Evolutionary conservation across 495 filamentous ascomycete species (phyloP), one percentile per base, ranked within the genome.

Genomic region (Immersiella caudata): DNA sequence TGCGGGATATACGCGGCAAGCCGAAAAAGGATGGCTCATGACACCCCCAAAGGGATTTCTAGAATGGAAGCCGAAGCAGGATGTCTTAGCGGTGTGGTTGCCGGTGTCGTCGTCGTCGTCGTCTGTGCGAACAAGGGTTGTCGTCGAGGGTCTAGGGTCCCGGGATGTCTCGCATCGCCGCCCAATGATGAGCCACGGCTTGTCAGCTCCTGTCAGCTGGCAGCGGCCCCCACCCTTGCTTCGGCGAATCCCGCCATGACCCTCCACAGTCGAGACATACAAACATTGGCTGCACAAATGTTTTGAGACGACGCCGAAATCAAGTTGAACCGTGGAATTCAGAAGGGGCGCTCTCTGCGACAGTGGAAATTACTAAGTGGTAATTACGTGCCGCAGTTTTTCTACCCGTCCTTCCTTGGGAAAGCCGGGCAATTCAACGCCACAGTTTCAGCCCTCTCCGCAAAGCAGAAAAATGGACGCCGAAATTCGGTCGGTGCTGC

Each of bases 401-500:
- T 6, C 11, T 12, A 6, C 2, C 4, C 40, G 9, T 14, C 33
- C 33, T 46, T 6, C 29, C 4, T 46, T 46, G 40, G 40, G 40
- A 12, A 55, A 22, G 2, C n/a, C n/a, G 20, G 52, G 12, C 9
- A 55, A 3, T 14, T 3, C 16, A 52, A 11, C 24, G 52, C 24
- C 52, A 26, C 21, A 12, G 25, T 55, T 24, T 55, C n/a, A 55
- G 16, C 20, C 9, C 20, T 24, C 7, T 24, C 20, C 52, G 20
- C 9, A 26, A 11, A 22, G 3, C 56, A 6, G 21, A 40, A 33
- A 67, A 66, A 99, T 99, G 95, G 94, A 99, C 80, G 84, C 90
- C 70, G 91, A 97, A 84, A 91, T 99, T 73, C 89, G 90, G 76
- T 83, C 91, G 33, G 88, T 91, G 71, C 88, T 99, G 65, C 94